Conservation (phyloP, 106 monocot species). For the Allium fistulosum region DNA sequence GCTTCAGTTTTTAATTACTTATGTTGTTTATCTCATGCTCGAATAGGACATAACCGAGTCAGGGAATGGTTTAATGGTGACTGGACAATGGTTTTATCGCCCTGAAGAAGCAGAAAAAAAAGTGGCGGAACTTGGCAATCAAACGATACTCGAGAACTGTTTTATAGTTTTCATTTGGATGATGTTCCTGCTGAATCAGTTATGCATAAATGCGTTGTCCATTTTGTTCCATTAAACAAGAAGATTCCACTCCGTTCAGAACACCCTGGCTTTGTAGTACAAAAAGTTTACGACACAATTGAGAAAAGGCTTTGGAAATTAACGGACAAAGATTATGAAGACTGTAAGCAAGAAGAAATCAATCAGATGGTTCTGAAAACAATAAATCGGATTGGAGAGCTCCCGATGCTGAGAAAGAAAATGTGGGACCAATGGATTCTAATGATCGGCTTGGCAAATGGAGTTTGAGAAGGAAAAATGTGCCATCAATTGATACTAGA, state of each 20-base stretch:
- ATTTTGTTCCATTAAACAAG: slow-evolving; percentile 86
- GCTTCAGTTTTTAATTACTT: too few relatives aligned
- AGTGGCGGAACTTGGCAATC: slow-evolving; percentile 73
- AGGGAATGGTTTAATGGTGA: slow-evolving; percentile 44
- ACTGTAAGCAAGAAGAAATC: slow-evolving; percentile 81
- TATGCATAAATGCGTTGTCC: slow-evolving; percentile 96
- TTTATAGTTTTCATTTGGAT: slow-evolving; percentile 95
- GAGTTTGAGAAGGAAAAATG: slow-evolving; percentile 40
- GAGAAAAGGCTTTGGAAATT: slow-evolving; percentile 82
- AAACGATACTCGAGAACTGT: slow-evolving; percentile 73
- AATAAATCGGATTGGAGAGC: slow-evolving; percentile 61
- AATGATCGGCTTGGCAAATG: slow-evolving; percentile 33
- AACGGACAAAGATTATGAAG: slow-evolving; percentile 93
- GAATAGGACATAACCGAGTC: slow-evolving; percentile 49
- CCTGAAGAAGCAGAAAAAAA: slow-evolving; percentile 94
- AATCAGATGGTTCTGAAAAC: slow-evolving; percentile 78
- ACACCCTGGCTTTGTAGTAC: slow-evolving; percentile 90
- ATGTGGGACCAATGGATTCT: slow-evolving; percentile 17
- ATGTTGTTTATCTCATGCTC: slow-evolving; percentile 2
- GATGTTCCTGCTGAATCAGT: slow-evolving; percentile 96
- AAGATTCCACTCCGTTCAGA: slow-evolving; percentile 62
- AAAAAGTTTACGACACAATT: slow-evolving; percentile 82
- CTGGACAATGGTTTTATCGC: slow-evolving; percentile 96
- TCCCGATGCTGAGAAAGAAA: slow-evolving; percentile 55
- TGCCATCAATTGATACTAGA: slow-evolving; percentile 48